Percentiles rank a stretch among this genome's conserved stretches.
phyloP scores from a whole-genome alignment of 2,329 filamentous ascomycete genomes.

The Aureobasidium lini region DNA sequence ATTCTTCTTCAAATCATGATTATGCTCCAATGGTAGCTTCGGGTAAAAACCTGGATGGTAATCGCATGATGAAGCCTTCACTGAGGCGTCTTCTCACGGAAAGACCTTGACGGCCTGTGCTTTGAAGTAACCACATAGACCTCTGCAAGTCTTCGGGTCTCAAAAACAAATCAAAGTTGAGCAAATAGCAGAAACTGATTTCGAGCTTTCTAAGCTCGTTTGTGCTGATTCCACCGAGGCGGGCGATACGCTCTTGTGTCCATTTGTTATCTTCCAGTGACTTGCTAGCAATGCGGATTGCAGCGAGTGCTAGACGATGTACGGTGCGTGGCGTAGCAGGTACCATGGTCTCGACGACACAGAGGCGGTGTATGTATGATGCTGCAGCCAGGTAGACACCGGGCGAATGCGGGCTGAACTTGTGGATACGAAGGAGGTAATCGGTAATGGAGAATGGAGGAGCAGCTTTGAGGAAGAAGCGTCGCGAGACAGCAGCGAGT shows the following conservation, averaged over 20 bases:
- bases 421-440: slow-evolving; percentile 80
- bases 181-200: slow-evolving; percentile 61
- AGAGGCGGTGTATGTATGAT: slow-evolving; percentile 77
- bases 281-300: slow-evolving; percentile 84
- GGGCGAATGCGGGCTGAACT: slow-evolving; percentile 87
- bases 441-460: slow-evolving; percentile 77
- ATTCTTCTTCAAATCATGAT: not conserved
- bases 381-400: slow-evolving; percentile 88
- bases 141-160: slow-evolving; percentile 25
- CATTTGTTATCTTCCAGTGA: slow-evolving; percentile 89
- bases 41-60: slow-evolving; percentile 19
- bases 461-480: slow-evolving; percentile 85
- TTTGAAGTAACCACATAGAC: slow-evolving; percentile 28
- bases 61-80: slow-evolving; percentile 25
- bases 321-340: slow-evolving; percentile 76
- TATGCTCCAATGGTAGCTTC: slow-evolving; percentile 8
- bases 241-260: slow-evolving; percentile 73
- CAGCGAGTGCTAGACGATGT: slow-evolving; percentile 77
- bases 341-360: slow-evolving; percentile 66
- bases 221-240: slow-evolving; percentile 81
- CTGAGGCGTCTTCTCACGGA: slow-evolving; percentile 20
- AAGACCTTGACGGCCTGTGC: slow-evolving; percentile 24
- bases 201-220: slow-evolving; percentile 76
- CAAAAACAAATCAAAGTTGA: slow-evolving; percentile 65
- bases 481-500: slow-evolving; percentile 77